Conservation (phyloP, 768 basidiomycete species). For the Tylopilus cervinicoccineus region DNA sequence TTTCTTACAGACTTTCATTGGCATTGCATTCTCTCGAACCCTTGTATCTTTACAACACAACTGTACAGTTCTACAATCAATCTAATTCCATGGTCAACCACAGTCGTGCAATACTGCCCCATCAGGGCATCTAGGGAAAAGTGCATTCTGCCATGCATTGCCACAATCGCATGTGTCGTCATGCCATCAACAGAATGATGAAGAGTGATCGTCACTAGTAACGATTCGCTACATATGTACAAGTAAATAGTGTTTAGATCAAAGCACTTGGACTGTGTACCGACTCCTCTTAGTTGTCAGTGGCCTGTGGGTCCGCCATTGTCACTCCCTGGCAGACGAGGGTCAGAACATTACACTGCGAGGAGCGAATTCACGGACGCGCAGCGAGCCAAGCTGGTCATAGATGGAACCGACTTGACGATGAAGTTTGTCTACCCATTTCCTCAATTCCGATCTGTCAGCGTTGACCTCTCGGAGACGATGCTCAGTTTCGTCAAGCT, state of each 20-base stretch:
- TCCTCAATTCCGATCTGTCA: constrained; percentile 11
- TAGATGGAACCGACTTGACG: constrained; percentile 8
- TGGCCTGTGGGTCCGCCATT: constrained; percentile 3
- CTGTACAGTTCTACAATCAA: neutral
- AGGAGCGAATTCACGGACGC: constrained; percentile 3
- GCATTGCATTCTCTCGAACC: constrained; percentile 1
- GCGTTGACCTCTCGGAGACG: constrained; percentile 14
- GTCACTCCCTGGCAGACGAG: constrained; percentile 11
- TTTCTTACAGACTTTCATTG: neutral
- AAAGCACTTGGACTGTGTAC: neutral
- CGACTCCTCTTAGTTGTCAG: constrained; percentile 1
- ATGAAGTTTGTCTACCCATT: constrained; percentile 10
- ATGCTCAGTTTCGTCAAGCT: constrained; percentile 19
- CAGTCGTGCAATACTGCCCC: no score
- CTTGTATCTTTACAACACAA: constrained; percentile 7
- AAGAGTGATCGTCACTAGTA: neutral
- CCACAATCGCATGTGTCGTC: no score
- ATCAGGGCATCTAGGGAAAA: no score
- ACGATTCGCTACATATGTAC: neutral
- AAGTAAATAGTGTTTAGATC: neutral
- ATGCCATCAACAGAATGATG: neutral
- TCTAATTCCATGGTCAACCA: neutral
- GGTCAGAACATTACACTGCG: neutral
- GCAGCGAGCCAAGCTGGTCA: constrained; percentile 8
- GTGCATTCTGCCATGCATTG: no score